phyloP scores from a whole-genome alignment of 306 rosid species.

The cucumber (Cucumis sativus) region DNA sequence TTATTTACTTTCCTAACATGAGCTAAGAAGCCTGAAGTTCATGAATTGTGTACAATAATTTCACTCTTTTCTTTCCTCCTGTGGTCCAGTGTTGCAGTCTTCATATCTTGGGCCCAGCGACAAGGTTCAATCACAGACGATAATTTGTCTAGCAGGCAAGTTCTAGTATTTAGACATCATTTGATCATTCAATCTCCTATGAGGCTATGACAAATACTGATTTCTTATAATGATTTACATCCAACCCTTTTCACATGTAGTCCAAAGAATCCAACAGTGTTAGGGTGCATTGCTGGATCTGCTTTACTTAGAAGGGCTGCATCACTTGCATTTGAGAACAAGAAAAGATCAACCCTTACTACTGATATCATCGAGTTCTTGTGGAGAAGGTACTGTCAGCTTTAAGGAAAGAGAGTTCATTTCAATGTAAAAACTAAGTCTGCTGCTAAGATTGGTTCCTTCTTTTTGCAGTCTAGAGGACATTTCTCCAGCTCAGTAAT shows the following conservation, averaged over 20 bases:
- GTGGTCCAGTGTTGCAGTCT: slow-evolving; percentile 62
- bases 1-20: not conserved
- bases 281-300: slow-evolving; percentile 87
- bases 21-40: not conserved
- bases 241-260: slow-evolving; percentile 18
- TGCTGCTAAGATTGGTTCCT: not conserved
- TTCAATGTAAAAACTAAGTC: not conserved
- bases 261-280: slow-evolving; percentile 46
- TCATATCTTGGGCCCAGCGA: slow-evolving; percentile 71
- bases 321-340: slow-evolving; percentile 54
- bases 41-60: not conserved
- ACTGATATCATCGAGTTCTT: slow-evolving; percentile 77
- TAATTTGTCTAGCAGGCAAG: slow-evolving; percentile 33
- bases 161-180: not conserved
- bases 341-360: slow-evolving; percentile 86
- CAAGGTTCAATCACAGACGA: slow-evolving; percentile 14
- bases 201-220: not conserved
- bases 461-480: slow-evolving; percentile 62
- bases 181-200: not conserved
- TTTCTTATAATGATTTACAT: not conserved
- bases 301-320: slow-evolving; percentile 83
- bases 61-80: not conserved
- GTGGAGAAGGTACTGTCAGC: slow-evolving; percentile 56
- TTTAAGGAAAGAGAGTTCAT: not conserved
- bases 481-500: slow-evolving; percentile 28